Conservation (phyloP, 2,329 filamentous ascomycete genomes). For the Rhynchosporium graminicola region DNA sequence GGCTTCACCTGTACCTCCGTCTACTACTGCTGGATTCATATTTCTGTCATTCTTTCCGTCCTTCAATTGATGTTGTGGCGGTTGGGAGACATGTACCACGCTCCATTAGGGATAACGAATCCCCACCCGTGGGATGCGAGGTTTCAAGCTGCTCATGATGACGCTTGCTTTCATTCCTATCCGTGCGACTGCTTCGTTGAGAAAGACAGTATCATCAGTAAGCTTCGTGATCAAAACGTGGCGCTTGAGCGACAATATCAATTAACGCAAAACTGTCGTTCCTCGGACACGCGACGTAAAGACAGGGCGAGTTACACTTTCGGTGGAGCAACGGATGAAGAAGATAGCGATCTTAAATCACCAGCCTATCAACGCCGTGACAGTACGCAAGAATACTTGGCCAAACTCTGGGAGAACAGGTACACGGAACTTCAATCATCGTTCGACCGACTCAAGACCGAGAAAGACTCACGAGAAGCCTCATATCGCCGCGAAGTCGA, state of each 20-base stretch:
- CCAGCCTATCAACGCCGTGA: not conserved
- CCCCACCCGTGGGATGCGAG: not conserved
- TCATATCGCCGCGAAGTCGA: constrained; percentile 5
- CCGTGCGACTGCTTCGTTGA: not conserved
- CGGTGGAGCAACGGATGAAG: not conserved
- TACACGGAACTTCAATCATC: not conserved
- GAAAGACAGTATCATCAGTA: not conserved
- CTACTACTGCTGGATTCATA: not conserved
- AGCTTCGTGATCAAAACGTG: not conserved
- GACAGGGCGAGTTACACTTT: not conserved
- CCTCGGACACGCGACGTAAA: not conserved
- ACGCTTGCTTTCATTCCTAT: not conserved
- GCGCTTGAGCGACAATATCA: not conserved
- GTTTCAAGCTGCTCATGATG: not conserved
- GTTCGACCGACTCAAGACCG: not conserved
- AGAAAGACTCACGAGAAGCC: not conserved
- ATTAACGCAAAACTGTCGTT: not conserved
- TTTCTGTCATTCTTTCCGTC: not conserved
- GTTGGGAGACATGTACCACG: not conserved
- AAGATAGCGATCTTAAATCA: not conserved
- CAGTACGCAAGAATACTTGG: not conserved
- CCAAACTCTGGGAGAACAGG: not conserved
- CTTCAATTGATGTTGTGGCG: not conserved
- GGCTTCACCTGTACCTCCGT: not conserved
- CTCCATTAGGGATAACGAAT: not conserved